These are phyloP conservation scores for Erythrobasidium yunnanense DNA, from an alignment of 768 basidiomycete genomes.

Conservation along the genomic window DNA sequence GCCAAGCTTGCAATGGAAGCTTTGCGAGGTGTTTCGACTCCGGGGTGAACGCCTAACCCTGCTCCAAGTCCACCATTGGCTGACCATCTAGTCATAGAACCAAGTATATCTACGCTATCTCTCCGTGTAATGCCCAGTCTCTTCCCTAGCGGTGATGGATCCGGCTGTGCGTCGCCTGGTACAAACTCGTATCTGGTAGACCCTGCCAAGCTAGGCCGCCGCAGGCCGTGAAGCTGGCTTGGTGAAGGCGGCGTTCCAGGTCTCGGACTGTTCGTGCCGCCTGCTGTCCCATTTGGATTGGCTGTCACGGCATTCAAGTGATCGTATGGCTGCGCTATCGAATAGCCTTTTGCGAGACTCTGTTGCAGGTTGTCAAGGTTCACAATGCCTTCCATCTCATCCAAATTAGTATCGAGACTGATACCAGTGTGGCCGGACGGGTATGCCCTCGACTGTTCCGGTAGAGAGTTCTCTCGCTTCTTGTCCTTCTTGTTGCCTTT, in stretches of 20 bases:
- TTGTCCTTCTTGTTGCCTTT: slow-evolving; percentile 11
- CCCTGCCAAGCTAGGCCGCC: not conserved
- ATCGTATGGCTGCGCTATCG: slow-evolving; percentile 14
- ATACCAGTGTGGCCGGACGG: slow-evolving; percentile 36
- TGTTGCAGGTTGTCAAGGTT: slow-evolving; percentile 42
- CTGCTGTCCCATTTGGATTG: not conserved
- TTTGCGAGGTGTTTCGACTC: slow-evolving; percentile 13
- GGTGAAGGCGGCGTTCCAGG: slow-evolving; percentile 15
- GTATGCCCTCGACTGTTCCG: not conserved
- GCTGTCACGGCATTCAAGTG: slow-evolving; percentile 15
- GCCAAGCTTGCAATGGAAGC: not conserved
- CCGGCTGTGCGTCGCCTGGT: not conserved
- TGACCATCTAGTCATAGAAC: not conserved
- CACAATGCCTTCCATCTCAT: slow-evolving; percentile 73
- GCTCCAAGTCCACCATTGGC: not conserved
- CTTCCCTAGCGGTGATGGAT: slow-evolving; percentile 13
- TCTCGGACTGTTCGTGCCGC: not conserved
- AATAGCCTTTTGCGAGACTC: not conserved
- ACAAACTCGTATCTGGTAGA: not conserved
- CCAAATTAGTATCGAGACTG: slow-evolving; percentile 57
- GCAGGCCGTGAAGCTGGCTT: not conserved
- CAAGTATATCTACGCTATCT: slow-evolving; percentile 4
- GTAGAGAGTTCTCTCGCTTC: not conserved
- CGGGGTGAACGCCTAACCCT: not conserved
- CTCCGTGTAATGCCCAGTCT: slow-evolving; percentile 4